phyloP scores from a whole-genome alignment of 257 asterid species.

The Fraxinus cuspidata region DNA sequence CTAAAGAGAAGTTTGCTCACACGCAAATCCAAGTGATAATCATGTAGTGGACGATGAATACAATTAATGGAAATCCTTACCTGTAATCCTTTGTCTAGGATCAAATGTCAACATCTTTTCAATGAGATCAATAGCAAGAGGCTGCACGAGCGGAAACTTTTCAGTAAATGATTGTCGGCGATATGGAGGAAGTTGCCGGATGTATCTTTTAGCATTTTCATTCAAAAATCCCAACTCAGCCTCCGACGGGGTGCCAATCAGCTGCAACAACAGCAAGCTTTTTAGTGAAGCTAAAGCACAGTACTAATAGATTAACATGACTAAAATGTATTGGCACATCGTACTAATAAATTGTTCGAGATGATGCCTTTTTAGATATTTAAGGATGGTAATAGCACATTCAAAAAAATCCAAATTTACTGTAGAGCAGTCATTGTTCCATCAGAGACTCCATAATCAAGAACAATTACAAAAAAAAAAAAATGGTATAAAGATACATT shows the following conservation, averaged over 20 bases:
- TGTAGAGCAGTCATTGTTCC: background rate
- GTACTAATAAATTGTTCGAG: background rate
- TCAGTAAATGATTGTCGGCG: slow-evolving; percentile 77
- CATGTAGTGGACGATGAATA: background rate
- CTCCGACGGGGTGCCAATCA: slow-evolving; percentile 94
- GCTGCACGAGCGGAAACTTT: slow-evolving; percentile 86
- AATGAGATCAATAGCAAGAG: slow-evolving; percentile 88
- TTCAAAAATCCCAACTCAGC: slow-evolving; percentile 83
- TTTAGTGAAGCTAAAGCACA: slow-evolving; percentile 13
- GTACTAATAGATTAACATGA: background rate
- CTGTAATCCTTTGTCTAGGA: slow-evolving; percentile 89
- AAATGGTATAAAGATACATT: slow-evolving; percentile 1
- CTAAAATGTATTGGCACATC: background rate
- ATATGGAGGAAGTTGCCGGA: slow-evolving; percentile 78
- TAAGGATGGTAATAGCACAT: slow-evolving; percentile 1
- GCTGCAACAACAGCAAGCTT: slow-evolving; percentile 45
- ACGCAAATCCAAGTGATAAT: background rate
- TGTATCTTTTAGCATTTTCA: slow-evolving; percentile 89
- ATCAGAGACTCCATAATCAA: background rate
- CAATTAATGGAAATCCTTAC: slow-evolving; percentile 37
- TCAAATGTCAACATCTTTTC: slow-evolving; percentile 97
- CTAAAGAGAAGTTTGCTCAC: background rate
- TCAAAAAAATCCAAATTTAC: slow-evolving; percentile 3
- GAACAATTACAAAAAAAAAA: background rate
- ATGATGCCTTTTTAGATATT: background rate